Conservation (phyloP, 345 rosid species). For the Aquilaria sinensis region DNA sequence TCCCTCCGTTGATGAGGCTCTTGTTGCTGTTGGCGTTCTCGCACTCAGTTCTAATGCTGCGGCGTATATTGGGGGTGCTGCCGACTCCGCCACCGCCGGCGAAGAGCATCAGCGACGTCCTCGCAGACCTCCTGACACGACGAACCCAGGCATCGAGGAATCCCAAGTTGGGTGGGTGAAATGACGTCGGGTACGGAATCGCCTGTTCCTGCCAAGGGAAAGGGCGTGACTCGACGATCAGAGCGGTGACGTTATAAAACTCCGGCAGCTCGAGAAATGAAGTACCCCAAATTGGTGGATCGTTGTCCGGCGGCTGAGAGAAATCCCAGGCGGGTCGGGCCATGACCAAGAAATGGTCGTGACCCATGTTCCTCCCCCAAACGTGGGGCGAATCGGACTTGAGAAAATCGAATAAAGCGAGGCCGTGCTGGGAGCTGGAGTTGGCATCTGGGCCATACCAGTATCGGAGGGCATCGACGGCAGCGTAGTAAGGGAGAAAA, state of each 20-base stretch:
- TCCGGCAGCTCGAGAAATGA: conserved; percentile 77
- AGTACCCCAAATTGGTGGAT: conserved; percentile 93
- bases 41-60: conserved; percentile 82
- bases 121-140: conserved; percentile 46
- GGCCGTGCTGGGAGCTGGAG: conserved; percentile 61
- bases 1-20: background rate
- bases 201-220: conserved; percentile 98
- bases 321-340: conserved; percentile 97
- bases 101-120: conserved; percentile 60
- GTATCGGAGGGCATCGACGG: conserved; percentile 68
- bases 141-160: conserved; percentile 65
- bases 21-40: conserved; percentile 20
- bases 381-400: conserved; percentile 35
- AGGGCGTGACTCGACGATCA: conserved; percentile 56
- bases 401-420: conserved; percentile 51
- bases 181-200: conserved; percentile 86
- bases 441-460: conserved; percentile 73
- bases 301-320: conserved; percentile 57
- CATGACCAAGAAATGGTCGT: conserved; percentile 85
- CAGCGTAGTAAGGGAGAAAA: conserved; percentile 78
- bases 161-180: conserved; percentile 66
- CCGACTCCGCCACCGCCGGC: conserved; percentile 86
- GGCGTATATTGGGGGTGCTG: conserved; percentile 52
- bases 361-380: conserved; percentile 54
- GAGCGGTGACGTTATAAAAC: conserved; percentile 66